These are phyloP conservation scores for Apophysomyces trapeziformis DNA, from an alignment of 371 early-diverging fungal genomes.

Conservation along the genomic window DNA sequence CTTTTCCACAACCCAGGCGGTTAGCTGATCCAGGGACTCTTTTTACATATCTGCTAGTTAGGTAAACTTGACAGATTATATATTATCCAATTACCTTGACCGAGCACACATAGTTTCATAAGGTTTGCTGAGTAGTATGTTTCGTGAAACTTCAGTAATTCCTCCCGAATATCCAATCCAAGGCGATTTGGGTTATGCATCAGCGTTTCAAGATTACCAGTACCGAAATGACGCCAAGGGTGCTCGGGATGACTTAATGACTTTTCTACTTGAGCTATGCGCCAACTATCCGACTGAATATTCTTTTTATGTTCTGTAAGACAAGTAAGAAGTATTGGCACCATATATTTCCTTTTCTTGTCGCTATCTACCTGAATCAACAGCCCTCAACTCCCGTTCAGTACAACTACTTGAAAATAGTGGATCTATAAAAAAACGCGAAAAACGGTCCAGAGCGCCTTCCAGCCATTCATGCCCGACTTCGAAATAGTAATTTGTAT, in stretches of 20 bases:
- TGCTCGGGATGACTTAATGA: constrained; percentile 73
- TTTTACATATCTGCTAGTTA: neutral
- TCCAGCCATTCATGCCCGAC: constrained; percentile 83
- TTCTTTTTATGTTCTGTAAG: constrained; percentile 88
- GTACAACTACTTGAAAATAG: constrained; percentile 85
- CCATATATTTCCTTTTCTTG: neutral
- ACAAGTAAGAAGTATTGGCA: neutral
- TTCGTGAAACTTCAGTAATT: constrained; percentile 84
- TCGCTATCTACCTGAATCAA: constrained; percentile 73
- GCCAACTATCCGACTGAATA: constrained; percentile 84
- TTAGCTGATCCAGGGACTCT: constrained; percentile 83
- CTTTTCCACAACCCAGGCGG: constrained; percentile 76
- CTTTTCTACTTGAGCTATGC: constrained; percentile 82
- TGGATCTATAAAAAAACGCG: constrained; percentile 93
- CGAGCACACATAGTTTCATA: constrained; percentile 94
- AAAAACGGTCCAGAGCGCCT: constrained; percentile 94
- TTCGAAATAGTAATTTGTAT: constrained; percentile 96
- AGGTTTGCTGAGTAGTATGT: constrained; percentile 94
- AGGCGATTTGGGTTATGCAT: constrained; percentile 67
- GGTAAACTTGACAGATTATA: neutral
- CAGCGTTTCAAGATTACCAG: constrained; percentile 84
- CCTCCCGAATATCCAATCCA: constrained; percentile 82
- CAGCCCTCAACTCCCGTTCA: constrained; percentile 91
- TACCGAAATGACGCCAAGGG: constrained; percentile 86
- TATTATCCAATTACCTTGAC: constrained; percentile 62